Percentiles rank a stretch among this genome's conserved stretches.
These are phyloP conservation scores for Pleurotus cornucopiae DNA, from an alignment of 768 basidiomycete species.

Conservation along the genomic window DNA sequence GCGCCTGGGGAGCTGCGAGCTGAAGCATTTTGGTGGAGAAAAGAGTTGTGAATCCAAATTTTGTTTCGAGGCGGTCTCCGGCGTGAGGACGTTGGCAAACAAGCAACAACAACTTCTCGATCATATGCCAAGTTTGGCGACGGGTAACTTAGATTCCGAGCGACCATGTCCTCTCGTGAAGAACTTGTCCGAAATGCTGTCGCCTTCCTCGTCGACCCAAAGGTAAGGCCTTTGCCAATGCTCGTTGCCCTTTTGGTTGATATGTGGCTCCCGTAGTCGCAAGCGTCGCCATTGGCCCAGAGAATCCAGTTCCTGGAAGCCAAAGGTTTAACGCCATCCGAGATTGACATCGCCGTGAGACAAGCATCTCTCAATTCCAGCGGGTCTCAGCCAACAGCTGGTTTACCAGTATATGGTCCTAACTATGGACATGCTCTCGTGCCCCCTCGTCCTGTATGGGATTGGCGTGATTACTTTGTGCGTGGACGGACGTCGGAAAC, in stretches of 20 bases:
- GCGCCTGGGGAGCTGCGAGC: slow-evolving; percentile 46
- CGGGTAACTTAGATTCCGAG: slow-evolving; percentile 4
- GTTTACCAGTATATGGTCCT: slow-evolving; percentile 41
- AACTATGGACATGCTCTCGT: slow-evolving; percentile 27
- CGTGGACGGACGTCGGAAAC: slow-evolving; percentile 23
- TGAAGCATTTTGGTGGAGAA: slow-evolving; percentile 39
- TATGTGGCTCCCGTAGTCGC: slow-evolving; percentile 45
- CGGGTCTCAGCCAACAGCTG: slow-evolving; percentile 20
- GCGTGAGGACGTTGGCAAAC: neutral
- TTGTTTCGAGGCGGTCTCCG: slow-evolving; percentile 1
- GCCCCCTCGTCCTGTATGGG: slow-evolving; percentile 55
- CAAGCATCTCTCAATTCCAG: slow-evolving; percentile 40
- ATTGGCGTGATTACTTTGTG: slow-evolving; percentile 98
- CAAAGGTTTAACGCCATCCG: slow-evolving; percentile 78
- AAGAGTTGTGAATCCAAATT: neutral
- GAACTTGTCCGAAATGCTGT: slow-evolving; percentile 82
- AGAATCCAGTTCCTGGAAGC: slow-evolving; percentile 93
- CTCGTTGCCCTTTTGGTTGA: slow-evolving; percentile 2
- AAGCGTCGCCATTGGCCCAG: slow-evolving; percentile 75
- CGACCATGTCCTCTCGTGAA: slow-evolving; percentile 55
- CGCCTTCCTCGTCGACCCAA: slow-evolving; percentile 80
- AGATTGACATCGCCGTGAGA: slow-evolving; percentile 83
- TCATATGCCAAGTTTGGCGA: neutral
- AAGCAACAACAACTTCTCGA: slow-evolving; percentile 2
- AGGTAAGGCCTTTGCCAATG: slow-evolving; percentile 35